Conservation (phyloP, 2,329 filamentous ascomycete genomes). For the Trichoderma asperellum region DNA sequence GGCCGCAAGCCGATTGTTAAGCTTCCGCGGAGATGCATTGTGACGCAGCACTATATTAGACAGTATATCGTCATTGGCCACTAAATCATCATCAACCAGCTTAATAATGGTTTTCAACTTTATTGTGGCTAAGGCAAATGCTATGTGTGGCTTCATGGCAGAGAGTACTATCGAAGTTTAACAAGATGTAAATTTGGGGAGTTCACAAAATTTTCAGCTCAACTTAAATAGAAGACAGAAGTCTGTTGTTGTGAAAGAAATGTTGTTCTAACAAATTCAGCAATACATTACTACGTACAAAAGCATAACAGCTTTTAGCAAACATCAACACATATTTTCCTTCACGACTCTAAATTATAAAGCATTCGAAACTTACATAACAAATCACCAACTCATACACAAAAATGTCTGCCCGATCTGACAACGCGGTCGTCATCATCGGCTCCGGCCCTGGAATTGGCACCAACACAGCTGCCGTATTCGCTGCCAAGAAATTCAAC, state of each 20-base stretch:
- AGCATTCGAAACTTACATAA: not conserved
- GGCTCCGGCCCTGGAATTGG: slow-evolving; percentile 91
- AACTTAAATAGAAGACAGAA: not conserved
- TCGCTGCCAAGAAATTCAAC: slow-evolving; percentile 81
- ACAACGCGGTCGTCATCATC: slow-evolving; percentile 64
- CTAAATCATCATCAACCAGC: not conserved
- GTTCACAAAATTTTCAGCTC: not conserved
- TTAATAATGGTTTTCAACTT: not conserved
- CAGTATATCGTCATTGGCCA: slow-evolving; percentile 10
- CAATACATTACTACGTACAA: not conserved
- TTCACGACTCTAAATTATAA: not conserved
- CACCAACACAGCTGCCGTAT: slow-evolving; percentile 84
- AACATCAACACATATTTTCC: not conserved
- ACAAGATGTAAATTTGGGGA: not conserved
- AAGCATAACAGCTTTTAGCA: not conserved
- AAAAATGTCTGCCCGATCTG: slow-evolving; percentile 15
- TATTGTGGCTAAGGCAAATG: not conserved
- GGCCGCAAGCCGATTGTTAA: slow-evolving; percentile 8
- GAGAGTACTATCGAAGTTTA: not conserved
- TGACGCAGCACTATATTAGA: not conserved
- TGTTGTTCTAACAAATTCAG: not conserved
- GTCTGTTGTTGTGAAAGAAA: not conserved
- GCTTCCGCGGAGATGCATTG: slow-evolving; percentile 9
- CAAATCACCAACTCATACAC: not conserved
- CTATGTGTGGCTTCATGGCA: not conserved